Conservation (phyloP, 164 flowering plant genomes). For the Piper betle region DNA sequence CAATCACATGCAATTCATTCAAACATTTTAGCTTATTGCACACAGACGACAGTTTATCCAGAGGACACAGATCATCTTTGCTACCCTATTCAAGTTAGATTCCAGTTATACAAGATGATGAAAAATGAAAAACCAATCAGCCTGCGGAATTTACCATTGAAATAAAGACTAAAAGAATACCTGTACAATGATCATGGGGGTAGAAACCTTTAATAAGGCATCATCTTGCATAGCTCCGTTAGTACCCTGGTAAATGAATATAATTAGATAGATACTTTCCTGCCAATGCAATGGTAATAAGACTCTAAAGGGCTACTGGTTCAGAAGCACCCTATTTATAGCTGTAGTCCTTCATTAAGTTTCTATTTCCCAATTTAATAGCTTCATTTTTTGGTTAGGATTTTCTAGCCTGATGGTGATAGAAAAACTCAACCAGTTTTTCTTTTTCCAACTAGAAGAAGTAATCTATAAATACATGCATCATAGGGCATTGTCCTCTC, state of each 20-base stretch:
- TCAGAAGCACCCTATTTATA: too few species aligned
- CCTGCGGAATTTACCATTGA: background rate
- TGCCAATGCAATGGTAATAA: too few species aligned
- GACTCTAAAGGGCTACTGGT: too few species aligned
- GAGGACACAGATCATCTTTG: conserved; percentile 77
- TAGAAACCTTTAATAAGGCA: conserved; percentile 39
- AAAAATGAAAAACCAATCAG: background rate
- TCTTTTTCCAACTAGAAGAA: too few species aligned
- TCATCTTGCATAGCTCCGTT: conserved; percentile 61
- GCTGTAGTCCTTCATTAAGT: too few species aligned
- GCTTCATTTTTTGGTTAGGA: too few species aligned
- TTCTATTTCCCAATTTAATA: too few species aligned
- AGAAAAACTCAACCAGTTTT: too few species aligned
- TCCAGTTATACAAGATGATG: background rate
- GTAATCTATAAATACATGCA: too few species aligned
- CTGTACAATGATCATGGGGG: conserved; percentile 79
- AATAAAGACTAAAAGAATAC: conserved; percentile 22
- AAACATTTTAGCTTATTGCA: conserved; percentile 42
- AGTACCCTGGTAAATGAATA: conserved; percentile 33
- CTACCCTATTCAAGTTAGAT: conserved; percentile 41
- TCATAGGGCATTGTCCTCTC: too few species aligned
- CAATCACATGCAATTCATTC: conserved; percentile 53
- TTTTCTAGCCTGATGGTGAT: too few species aligned
- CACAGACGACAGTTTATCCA: conserved; percentile 51
- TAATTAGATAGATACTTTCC: too few species aligned